These are phyloP conservation scores for Linanthus parryae DNA, from an alignment of 148 eudicot species.

Conservation along the genomic window DNA sequence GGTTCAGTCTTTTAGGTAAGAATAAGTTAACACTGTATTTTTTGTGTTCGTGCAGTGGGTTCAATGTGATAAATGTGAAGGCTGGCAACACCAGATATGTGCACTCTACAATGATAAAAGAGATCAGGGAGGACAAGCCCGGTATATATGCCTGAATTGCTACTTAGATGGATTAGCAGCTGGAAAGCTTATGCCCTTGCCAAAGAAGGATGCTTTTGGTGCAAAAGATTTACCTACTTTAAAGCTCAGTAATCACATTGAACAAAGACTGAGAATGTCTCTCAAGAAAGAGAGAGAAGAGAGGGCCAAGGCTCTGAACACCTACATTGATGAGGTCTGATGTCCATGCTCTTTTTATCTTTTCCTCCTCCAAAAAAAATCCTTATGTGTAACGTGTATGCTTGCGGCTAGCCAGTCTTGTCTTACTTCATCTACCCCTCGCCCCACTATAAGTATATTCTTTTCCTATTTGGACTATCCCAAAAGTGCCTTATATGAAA, in stretches of 20 bases:
- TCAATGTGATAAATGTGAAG: constrained; percentile 76
- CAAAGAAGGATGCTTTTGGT: constrained; percentile 42
- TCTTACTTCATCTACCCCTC: too few relatives aligned
- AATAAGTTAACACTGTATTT: not conserved
- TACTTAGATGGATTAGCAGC: constrained; percentile 44
- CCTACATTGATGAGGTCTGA: constrained; percentile 53
- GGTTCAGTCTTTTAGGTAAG: not conserved
- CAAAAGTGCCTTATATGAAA: too few relatives aligned
- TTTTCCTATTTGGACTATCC: too few relatives aligned
- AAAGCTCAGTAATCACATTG: constrained; percentile 76
- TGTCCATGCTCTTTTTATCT: constrained; percentile 1
- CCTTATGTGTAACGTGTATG: too few relatives aligned
- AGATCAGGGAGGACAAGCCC: constrained; percentile 52
- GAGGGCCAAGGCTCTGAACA: constrained; percentile 49
- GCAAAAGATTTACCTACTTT: constrained; percentile 67
- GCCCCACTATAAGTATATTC: too few relatives aligned
- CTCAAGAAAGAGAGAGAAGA: constrained; percentile 66
- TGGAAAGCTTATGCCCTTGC: constrained; percentile 34
- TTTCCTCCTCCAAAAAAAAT: too few relatives aligned
- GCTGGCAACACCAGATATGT: constrained; percentile 95
- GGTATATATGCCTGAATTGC: constrained; percentile 74
- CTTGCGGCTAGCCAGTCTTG: too few relatives aligned
- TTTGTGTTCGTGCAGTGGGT: constrained; percentile 58
- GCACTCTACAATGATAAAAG: constrained; percentile 67
- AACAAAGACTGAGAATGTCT: constrained; percentile 50